Base-by-base conservation (phyloP, 2,329 filamentous ascomycete genomes). In the Beauveria medogensis region DNA sequence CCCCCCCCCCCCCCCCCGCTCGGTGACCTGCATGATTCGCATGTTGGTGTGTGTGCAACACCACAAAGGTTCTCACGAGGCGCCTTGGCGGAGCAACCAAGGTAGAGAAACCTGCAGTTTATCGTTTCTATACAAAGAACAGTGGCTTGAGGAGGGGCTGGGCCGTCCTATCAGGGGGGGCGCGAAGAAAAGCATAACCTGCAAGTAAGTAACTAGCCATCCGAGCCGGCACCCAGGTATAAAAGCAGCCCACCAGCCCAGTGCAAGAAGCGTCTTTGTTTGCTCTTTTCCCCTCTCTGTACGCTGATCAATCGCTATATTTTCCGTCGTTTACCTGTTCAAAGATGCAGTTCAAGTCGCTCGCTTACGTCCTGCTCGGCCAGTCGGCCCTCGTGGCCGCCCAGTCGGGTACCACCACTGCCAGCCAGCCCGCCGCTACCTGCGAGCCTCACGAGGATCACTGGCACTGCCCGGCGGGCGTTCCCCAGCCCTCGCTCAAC, bases 31-130 rank as follows among this genome's bases (percentile, higher is more conserved):
- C 26, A 37, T 47, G 43, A 44, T n/a, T 37, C n/a, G 28, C 28
- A 28, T n/a, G 20, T 20, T 41, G 50, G 44, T 20, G 16, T 51
- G 24, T 18, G 43, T 34, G 12, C 40, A 46, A 57, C 54, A 54
- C 55, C 60, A 62, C 48, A 59, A 59, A 46, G 60, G 60, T 62
- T 62, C 60, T 62, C 60, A 54, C 54, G 60, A 58, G 54, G 53
- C 58, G 54, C 34, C 60, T 62, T 62, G 60, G 60, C 60, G 53
- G 26, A 22, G 40, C 50, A 60, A 22, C 28, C 30, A 50, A 43
- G 8, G 24, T 12, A 14, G 44, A 28, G n/a, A 10, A 37, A 37
- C 34, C 34, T 43, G 30, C 50, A 24, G 16, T 28, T 6, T 22
- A 41, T 58, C 44, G 22, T 43, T 28, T 55, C 34, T 37, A 34